Evolutionary conservation across 2,329 filamentous ascomycete genomes (phyloP), one percentile per base, ranked within the genome.

Genomic region (Pyrenophora teres): DNA sequence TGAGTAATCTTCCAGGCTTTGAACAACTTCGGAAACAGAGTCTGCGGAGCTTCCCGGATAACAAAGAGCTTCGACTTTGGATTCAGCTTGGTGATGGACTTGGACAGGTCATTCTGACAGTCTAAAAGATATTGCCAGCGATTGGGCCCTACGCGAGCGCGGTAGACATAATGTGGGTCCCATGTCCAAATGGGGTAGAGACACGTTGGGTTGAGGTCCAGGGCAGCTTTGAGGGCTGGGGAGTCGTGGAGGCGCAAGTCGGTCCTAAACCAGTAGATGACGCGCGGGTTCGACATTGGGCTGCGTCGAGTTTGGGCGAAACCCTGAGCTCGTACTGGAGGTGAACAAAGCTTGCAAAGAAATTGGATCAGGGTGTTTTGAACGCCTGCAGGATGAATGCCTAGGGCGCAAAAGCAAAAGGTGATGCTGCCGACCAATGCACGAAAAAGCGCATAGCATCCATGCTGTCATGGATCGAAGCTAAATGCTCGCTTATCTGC

Each of bases 91-190:
- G 81, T 84, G 65, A 92, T 86, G 37, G 84, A 85, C 6, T 75
- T 69, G 0, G 87, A 90, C 4, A 92, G 78, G 65, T 90, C 86
- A 59, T 80, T 82, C 65, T 91, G 88, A 63, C 87, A 90, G 68
- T 92, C 88, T 19, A 91, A 79, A 16, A 85, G 85, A 54, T 49
- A 92, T 62, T 89, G 85, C 86, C 87, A 92, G 60, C 89, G 78
- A 64, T 92, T 92, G 7, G 84, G 76, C 0, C 87, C 87, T 4
- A 87, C 87, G 50, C 88, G 81, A 1, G 86, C 84, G 27, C 81
- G 81, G 68, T 90, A 91, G 21, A 92, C 87, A 67, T 92, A 92
- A 69, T 92, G 87, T 50, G 88, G 88, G 68, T 91, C 88, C 87
- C 88, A 92, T 1, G 86, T 90, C 80, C 89, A 92, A 39, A 92